These are phyloP conservation scores for Mycena galericulata DNA, from an alignment of 768 basidiomycete genomes.

Conservation along the genomic window DNA sequence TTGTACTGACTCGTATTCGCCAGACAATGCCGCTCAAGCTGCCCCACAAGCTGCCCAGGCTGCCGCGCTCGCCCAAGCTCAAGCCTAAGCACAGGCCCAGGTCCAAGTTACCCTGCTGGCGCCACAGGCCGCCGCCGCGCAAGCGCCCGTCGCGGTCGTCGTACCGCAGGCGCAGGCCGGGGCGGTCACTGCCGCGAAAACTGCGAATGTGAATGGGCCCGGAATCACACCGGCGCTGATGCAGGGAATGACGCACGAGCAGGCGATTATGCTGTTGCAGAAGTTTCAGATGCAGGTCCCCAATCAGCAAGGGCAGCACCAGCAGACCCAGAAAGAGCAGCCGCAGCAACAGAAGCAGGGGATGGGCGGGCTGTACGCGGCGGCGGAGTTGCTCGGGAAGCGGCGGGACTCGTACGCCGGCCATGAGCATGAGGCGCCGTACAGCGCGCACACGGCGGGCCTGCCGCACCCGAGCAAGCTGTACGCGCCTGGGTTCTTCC, in stretches of 20 bases:
- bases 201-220: constrained; percentile 29
- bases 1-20: background rate
- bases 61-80: too few relatives aligned
- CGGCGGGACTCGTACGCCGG: constrained; percentile 52
- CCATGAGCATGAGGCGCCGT: too few relatives aligned
- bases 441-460: too few relatives aligned
- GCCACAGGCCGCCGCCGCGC: too few relatives aligned
- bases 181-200: constrained; percentile 52
- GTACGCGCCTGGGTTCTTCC: constrained; percentile 55
- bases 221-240: constrained; percentile 35
- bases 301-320: constrained; percentile 52
- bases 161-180: constrained; percentile 85
- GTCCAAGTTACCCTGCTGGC: too few relatives aligned
- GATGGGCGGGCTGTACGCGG: constrained; percentile 28
- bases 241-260: constrained; percentile 66
- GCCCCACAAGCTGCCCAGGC: constrained; percentile 90
- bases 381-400: constrained; percentile 38
- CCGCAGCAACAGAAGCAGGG: constrained; percentile 12
- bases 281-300: constrained; percentile 67
- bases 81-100: too few relatives aligned
- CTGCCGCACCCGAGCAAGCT: constrained; percentile 63
- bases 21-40: constrained; percentile 92
- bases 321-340: too few relatives aligned
- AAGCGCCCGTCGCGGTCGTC: too few relatives aligned
- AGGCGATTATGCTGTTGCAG: constrained; percentile 71